These are phyloP conservation scores for Neltuma alba DNA, from an alignment of 306 rosid species.

Conservation along the genomic window DNA sequence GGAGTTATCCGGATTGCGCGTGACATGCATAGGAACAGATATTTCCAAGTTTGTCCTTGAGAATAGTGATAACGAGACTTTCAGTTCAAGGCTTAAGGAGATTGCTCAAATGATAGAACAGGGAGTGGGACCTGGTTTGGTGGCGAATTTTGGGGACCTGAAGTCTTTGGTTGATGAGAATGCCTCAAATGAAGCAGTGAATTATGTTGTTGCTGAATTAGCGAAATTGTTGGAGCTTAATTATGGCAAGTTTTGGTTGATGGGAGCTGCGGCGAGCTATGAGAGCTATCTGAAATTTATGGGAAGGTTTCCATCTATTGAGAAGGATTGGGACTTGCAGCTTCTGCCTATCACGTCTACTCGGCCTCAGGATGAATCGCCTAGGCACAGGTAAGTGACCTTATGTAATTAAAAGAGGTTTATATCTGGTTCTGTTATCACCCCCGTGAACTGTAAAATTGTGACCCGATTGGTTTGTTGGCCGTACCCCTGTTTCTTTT, in stretches of 20 bases:
- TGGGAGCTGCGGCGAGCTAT: slow-evolving; percentile 75
- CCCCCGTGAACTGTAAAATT: neutral
- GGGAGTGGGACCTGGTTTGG: slow-evolving; percentile 65
- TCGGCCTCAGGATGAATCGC: slow-evolving; percentile 63
- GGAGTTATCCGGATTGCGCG: slow-evolving; percentile 55
- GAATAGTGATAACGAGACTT: slow-evolving; percentile 36
- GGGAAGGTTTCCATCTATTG: slow-evolving; percentile 64
- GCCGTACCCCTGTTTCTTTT: slow-evolving; percentile 9
- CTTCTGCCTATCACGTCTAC: slow-evolving; percentile 83
- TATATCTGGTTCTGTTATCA: neutral
- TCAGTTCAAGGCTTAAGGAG: slow-evolving; percentile 50
- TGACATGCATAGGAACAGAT: slow-evolving; percentile 55
- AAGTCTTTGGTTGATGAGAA: slow-evolving; percentile 55
- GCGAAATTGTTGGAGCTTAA: slow-evolving; percentile 53
- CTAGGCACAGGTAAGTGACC: slow-evolving; percentile 57
- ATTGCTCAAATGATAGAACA: slow-evolving; percentile 42
- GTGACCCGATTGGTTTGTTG: neutral
- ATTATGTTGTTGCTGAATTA: slow-evolving; percentile 51
- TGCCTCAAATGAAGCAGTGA: slow-evolving; percentile 35
- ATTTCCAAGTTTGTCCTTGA: slow-evolving; percentile 39
- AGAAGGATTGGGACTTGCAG: slow-evolving; percentile 90
- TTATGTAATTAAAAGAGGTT: neutral
- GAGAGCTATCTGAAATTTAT: slow-evolving; percentile 79
- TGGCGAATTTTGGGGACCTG: slow-evolving; percentile 80
- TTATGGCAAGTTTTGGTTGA: slow-evolving; percentile 70